phyloP scores from a whole-genome alignment of 2,329 filamentous ascomycete species.

The Cladosporium sp. region DNA sequence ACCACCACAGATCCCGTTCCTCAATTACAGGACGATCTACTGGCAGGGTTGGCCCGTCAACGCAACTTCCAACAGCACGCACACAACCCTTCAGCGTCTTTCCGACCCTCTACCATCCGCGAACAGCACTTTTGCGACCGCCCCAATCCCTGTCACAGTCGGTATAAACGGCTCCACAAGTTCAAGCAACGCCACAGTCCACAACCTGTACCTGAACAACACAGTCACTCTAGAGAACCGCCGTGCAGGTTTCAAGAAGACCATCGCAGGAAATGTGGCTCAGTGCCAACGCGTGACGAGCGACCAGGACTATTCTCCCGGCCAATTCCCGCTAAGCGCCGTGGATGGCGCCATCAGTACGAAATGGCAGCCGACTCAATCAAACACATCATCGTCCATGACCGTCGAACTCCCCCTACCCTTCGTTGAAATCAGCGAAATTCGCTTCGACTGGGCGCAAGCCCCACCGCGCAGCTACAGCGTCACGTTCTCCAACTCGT shows the following conservation, averaged over 20 bases:
- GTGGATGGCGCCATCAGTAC: constrained; percentile 64
- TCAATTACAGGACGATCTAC: constrained; percentile 61
- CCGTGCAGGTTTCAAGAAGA: constrained; percentile 50
- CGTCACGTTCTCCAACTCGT: constrained; percentile 53
- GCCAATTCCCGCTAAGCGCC: constrained; percentile 65
- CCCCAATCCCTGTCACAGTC: constrained; percentile 56
- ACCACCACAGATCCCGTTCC: constrained; percentile 59
- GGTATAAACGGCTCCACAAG: constrained; percentile 16
- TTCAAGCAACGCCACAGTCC: constrained; percentile 43
- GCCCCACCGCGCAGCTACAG: constrained; percentile 51
- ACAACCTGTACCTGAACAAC: constrained; percentile 36
- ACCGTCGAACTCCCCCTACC: constrained; percentile 49
- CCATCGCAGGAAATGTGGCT: constrained; percentile 56
- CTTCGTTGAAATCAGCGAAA: constrained; percentile 42
- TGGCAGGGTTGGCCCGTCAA: constrained; percentile 63
- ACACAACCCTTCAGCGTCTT: constrained; percentile 58
- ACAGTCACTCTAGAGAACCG: constrained; percentile 57
- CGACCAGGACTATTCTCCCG: constrained; percentile 49
- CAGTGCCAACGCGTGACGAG: constrained; percentile 57
- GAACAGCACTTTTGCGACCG: constrained; percentile 50
- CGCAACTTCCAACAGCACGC: constrained; percentile 58
- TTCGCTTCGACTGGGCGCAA: constrained; percentile 59
- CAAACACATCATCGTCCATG: constrained; percentile 50
- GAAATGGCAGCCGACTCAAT: constrained; percentile 58
- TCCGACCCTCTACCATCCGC: constrained; percentile 48